Base-by-base conservation (phyloP, 257 asterid species). In the Nicotiana tabacum region DNA sequence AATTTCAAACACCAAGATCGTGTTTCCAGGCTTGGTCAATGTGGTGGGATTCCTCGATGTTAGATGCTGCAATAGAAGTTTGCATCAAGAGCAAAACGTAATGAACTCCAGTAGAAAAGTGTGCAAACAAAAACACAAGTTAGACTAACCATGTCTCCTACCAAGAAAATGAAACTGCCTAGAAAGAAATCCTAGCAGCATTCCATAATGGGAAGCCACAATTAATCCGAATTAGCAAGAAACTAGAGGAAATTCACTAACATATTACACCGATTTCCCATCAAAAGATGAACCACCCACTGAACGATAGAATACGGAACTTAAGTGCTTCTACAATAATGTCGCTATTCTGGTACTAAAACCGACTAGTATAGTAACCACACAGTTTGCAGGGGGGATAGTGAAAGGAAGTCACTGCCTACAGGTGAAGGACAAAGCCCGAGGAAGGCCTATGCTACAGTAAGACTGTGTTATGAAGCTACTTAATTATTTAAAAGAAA, bases 1-100 rank as follows among this genome's bases (percentile, higher is more conserved):
- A 87, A 96, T 91, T 88, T 96, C 99, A 89, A 96, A 94, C 85
- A 96, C 90, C 92, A 96, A 89, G 84, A 94, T 82, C 65, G 92
- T 87, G 83, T 95, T 93, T 85, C 97, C 97, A 81, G 98, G 97
- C 91, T 90, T 96, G 88, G 90, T 89, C 84, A 91, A 87, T 68
- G 91, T 89, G 83, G 91, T 80, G 82, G 88, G 97, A 86, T 90
- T 94, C 86, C 95, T 94, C 90, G 92, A 98, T 17, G 97, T 87
- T 89, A 94, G 97, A 69, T 88, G 89, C 99, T 96, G 97, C 84
- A 86, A 85, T 81, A 80, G 87, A 84, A 82, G 77, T 72, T 84
- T 35, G 82, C 72, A 32, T 65, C 78, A 70, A 74, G 77, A 84
- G 77, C 77, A 81, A 83, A 67, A 61, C 46, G 10, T 53, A 82